Evolutionary conservation across 2,329 filamentous ascomycete genomes (phyloP).

Genomic region (Aspergillus nomiae): DNA sequence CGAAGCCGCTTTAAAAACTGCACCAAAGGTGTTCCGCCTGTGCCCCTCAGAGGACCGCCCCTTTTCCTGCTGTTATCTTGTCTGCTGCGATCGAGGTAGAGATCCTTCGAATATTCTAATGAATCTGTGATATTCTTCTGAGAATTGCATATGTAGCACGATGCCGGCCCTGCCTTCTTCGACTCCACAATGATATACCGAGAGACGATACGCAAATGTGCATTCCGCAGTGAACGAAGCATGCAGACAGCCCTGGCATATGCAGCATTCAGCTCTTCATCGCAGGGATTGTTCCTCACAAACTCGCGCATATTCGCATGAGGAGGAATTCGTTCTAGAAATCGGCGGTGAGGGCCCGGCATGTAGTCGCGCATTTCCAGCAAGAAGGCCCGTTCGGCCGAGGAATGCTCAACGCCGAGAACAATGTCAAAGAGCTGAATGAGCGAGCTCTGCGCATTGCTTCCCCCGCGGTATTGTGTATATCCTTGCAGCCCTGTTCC

Average conservation of each 20-base stretch:
- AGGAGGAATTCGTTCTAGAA: constrained; percentile 28
- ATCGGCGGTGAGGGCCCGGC: constrained; percentile 50
- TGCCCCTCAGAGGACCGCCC: background rate
- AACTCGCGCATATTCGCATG: background rate
- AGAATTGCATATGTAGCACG: background rate
- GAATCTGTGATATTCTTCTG: no score
- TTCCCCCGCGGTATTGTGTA: constrained; percentile 51
- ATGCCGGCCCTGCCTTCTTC: background rate
- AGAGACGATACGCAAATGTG: background rate
- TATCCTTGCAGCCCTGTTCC: constrained; percentile 36
- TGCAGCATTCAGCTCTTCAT: background rate
- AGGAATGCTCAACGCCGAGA: constrained; percentile 47
- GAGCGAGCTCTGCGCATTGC: constrained; percentile 53
- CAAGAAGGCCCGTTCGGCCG: constrained; percentile 2
- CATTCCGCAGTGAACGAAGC: background rate
- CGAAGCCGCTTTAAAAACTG: background rate
- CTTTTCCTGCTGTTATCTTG: no score
- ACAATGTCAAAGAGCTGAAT: constrained; percentile 53
- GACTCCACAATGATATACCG: background rate
- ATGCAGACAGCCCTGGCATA: background rate
- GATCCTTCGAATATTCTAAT: background rate
- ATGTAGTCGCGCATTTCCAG: constrained; percentile 53
- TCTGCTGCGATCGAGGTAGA: no score
- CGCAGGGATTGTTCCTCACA: background rate
- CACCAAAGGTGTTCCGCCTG: background rate